Base-by-base conservation (phyloP, 371 early-diverging fungal species). In the Syncephalastrum monosporum region DNA sequence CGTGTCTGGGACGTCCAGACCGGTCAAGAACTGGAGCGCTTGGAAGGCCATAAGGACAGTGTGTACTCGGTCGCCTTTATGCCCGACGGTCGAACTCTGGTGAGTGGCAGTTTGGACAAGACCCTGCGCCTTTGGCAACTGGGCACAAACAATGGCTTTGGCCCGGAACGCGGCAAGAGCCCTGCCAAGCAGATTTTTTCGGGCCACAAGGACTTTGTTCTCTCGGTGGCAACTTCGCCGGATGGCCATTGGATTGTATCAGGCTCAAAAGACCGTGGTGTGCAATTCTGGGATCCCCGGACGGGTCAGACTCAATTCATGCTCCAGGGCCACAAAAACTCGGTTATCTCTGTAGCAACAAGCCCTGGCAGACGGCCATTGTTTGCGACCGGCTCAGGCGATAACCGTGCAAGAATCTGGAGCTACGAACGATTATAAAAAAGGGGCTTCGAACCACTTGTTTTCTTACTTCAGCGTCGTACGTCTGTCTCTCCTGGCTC, bases 241-340 rank as follows among this genome's bases (percentile, higher is more conserved):
- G 86, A 91, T 64, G 93, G 91, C 50, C 91, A 91, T 65, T 96
- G 95, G 95, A 88, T 96, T 23, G 92, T 97, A 3, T 90, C 92
- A 45, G 97, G 95, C 12, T 90, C 91, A 65, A 98, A 98, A 71
- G 98, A 98, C 71, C 88, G 97, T 49, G 85, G 89, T 24, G 96
- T 97, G 42, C 91, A 92, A 56, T 93, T 98, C 72, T 97, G 97
- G 97, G 96, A 96, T 74, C 92, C 91, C 24, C 77, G 79, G 43
- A 85, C 84, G 3, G 85, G 82, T 16, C 83, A 86, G 55, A 86
- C 88, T 41, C 91, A 91, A 74, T 92, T 95, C 60, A 92, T 95
- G 92, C 82, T 98, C 58, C 94, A 93, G 67, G 98, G 98, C 41
- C 98, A 98, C 69, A 95, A 95, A 74, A 97, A 97, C 72, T 95